Base-by-base conservation (phyloP, 495 filamentous ascomycete species). In the Neurospora sp. region DNA sequence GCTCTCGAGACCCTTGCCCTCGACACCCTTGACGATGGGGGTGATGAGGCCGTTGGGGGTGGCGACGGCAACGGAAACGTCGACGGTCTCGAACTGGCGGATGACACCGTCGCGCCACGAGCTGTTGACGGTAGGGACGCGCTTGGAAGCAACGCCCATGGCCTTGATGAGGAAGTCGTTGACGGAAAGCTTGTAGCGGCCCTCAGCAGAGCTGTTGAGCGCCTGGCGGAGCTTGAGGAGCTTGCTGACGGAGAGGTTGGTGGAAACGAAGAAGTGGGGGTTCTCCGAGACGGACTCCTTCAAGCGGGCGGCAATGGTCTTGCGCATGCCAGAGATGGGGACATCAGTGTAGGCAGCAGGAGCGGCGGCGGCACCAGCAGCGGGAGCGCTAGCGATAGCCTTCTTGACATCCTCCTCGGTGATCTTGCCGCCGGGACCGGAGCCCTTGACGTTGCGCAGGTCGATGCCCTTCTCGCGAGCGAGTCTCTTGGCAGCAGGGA, bases 121-220 rank as follows among this genome's bases (percentile, higher is more conserved):
- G 71, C 93, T 95, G 88, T 99, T 99, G 82, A 96, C 96, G 72
- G 91, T 88, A 10, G 96, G 96, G 38, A 98, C 94, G 87, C 96
- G 98, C 84, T 91, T 90, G 79, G 90, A 92, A 70, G 96, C 96
- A 73, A 91, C 86, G 71, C 89, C 93, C 68, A 94, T 91, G 68
- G 96, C 96, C 88, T 99, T 99, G 87, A 99, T 92, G 45, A 99
- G 86, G 88, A 99, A 99, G 84, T 99, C 96, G 82, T 99, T 99
- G 83, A 99, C 92, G 18, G 94, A 97, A 41, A 99, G 93, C 89
- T 97, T 98, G 89, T 97, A 98, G 80, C 93, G 90, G 83, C 96
- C 96, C 69, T 96, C 92, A 8, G 93, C 83, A 31, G 91, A 89
- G 78, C 89, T 87, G 84, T 99, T 99, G 73, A 99, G 90, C 53